Base-by-base conservation (phyloP, 768 basidiomycete genomes). In the Termitomyces sp. region DNA sequence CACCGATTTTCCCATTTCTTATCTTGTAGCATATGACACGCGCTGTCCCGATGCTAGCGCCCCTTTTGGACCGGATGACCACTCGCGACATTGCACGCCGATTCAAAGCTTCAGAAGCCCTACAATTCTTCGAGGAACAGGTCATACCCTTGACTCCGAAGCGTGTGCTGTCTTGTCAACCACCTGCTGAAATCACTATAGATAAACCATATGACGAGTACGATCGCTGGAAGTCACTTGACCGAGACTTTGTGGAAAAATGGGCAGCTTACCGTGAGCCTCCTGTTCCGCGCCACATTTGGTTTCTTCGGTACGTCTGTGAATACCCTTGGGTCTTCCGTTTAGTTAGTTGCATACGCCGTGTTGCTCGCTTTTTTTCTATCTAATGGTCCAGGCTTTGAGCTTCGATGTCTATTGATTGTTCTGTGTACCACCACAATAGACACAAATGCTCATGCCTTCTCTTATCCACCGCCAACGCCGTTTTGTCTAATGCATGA, bases 1-100 rank as follows among this genome's bases (percentile, higher is more conserved):
- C 38, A 27, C 5, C 5, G 20, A 12, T 27, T n/a, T 4, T 22
- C 11, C n/a, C 31, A 7, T 2, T 18, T 42, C 50, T 41, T 44
- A 18, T n/a, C n/a, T n/a, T 29, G 29, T 29, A 67, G 67, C 53
- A 63, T 46, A 36, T 59, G 7, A 52, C 57, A 0, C 42, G 52
- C 5, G 12, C 49, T 16, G 40, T 62, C 11, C 67, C 69, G 0
- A 55, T 70, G 53, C 46, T 69, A 2, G 65, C 66, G 0, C 67
- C 66, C 7, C 54, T 70, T 4, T 45, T 70, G 3, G 69, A 70
- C 36, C 52, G 38, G 35, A 65, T 69, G 64, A 58, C 63, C 4
- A 29, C 29, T 29, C 29, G 29, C 29, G 29, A 29, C 29, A 29
- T 29, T 29, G 29, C 29, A 29, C 29, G 29, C 5, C 29, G 29